These are phyloP conservation scores for Auriculariales sp. DNA, from an alignment of 768 basidiomycete genomes.

Conservation along the genomic window DNA sequence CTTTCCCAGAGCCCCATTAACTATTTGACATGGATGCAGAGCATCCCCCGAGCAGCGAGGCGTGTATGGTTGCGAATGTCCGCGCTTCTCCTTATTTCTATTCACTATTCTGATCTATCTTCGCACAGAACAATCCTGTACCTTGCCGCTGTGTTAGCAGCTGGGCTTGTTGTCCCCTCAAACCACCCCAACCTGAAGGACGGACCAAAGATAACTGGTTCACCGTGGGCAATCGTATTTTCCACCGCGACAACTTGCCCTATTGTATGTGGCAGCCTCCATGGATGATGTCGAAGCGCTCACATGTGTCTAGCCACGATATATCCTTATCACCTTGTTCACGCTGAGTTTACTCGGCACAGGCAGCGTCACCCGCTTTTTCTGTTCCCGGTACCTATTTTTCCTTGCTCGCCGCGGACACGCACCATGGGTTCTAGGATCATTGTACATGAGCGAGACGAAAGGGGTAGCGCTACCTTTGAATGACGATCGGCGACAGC, in stretches of 20 bases:
- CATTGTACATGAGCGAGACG: neutral
- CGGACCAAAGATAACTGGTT: neutral
- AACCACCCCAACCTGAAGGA: neutral
- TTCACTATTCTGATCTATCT: neutral
- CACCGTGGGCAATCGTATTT: neutral
- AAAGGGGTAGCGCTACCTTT: no score
- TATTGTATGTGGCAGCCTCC: neutral
- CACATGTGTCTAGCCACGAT: neutral
- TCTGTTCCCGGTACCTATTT: conserved; percentile 1
- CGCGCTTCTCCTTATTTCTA: no score
- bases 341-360: conserved; percentile 1
- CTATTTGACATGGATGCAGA: neutral
- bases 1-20: neutral
- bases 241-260: neutral
- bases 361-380: neutral
- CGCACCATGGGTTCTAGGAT: conserved; percentile 1
- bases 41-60: neutral
- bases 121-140: neutral
- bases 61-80: conserved; percentile 2
- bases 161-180: neutral
- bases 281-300: neutral
- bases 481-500: neutral
- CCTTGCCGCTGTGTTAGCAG: neutral
- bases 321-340: neutral
- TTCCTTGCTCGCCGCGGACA: neutral